Base-by-base conservation (phyloP, 2,329 filamentous ascomycete species). In the Pseudonectria foliicola region DNA sequence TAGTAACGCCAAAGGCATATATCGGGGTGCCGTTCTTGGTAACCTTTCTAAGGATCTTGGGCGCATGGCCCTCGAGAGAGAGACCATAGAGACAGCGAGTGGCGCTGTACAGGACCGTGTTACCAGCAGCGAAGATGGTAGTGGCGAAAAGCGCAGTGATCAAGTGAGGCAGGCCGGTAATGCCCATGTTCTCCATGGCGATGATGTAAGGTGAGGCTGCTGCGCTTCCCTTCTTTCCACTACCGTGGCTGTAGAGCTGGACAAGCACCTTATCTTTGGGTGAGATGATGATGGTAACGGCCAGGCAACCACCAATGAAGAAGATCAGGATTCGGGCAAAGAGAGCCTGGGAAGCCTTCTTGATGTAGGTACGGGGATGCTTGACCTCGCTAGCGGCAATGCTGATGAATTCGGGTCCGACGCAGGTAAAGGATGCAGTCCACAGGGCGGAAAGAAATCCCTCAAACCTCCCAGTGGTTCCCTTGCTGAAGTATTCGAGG, bases 291-390 rank as follows among this genome's bases (percentile, higher is more conserved):
- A 83, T 78, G 18, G 78, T 79, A 14, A 82, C 71, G 24, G 68
- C 70, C 2, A 87, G 62, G 2, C 77, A 77, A 6, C 80, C 80
- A 3, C 83, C 67, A 18, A 84, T 69, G 59, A 84, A 85, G 60
- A 85, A 85, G 7, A 75, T 57, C 0, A 73, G 77, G 25, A 86
- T 68, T 23, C 82, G 75, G 54, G 76, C 80, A 58, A 82, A 84
- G 3, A 84, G 77, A 2, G 75, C 77, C 45, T 82, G 82, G 63
- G 73, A 85, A 1, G 81, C 81, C 26, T 68, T 70, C n/a, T 80
- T 80, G 57, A 86, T 70, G 29, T 73, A 71, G 7, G 56, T 62
- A 2, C 78, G 70, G 0, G 79, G 79, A 36, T 77, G 73, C 45
- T 79, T 65, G 2, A 77, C 70, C 56, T 84, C 79, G 30, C 78